A percentile compares a stretch with the other conserved stretches of the same genome.
phyloP scores from a whole-genome alignment of 306 rosid genomes.

The Alnus glutinosa region DNA sequence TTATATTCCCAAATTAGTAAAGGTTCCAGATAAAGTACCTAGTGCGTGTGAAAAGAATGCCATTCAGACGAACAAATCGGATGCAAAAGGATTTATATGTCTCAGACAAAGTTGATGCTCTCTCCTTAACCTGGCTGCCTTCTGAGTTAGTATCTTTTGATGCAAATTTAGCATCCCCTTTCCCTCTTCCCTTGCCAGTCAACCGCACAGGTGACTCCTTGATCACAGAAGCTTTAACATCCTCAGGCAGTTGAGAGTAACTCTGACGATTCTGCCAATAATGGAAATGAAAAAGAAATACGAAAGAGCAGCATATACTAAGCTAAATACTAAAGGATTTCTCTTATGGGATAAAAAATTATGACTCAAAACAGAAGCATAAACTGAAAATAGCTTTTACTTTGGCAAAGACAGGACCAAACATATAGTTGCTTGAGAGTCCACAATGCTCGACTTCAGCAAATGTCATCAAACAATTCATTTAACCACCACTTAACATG shows the following conservation, averaged over 20 bases:
- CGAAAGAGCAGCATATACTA: background rate
- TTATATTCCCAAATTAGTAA: background rate
- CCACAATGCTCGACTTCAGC: background rate
- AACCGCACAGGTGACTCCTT: slow-evolving; percentile 57
- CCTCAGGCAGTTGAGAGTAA: slow-evolving; percentile 69
- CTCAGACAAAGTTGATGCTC: slow-evolving; percentile 43
- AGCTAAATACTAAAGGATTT: background rate
- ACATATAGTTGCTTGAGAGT: background rate
- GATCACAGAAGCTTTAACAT: slow-evolving; percentile 45
- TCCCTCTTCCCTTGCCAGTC: slow-evolving; percentile 68
- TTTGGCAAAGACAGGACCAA: background rate
- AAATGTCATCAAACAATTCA: background rate
- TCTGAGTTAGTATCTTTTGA: slow-evolving; percentile 45
- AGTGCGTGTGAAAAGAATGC: slow-evolving; percentile 88
- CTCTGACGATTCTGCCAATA: slow-evolving; percentile 82
- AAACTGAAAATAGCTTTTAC: background rate
- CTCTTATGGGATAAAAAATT: slow-evolving; percentile 8
- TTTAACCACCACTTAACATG: background rate
- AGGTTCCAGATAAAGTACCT: slow-evolving; percentile 47
- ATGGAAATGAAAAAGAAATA: slow-evolving; percentile 12
- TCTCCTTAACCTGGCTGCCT: slow-evolving; percentile 47
- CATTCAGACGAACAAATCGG: slow-evolving; percentile 86
- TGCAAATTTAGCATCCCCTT: slow-evolving; percentile 50
- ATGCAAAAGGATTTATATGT: slow-evolving; percentile 64
- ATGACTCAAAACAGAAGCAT: slow-evolving; percentile 3